Evolutionary conservation across 2,329 filamentous ascomycete species (phyloP).

Genomic region (Plectosphaerella cucumerina): DNA sequence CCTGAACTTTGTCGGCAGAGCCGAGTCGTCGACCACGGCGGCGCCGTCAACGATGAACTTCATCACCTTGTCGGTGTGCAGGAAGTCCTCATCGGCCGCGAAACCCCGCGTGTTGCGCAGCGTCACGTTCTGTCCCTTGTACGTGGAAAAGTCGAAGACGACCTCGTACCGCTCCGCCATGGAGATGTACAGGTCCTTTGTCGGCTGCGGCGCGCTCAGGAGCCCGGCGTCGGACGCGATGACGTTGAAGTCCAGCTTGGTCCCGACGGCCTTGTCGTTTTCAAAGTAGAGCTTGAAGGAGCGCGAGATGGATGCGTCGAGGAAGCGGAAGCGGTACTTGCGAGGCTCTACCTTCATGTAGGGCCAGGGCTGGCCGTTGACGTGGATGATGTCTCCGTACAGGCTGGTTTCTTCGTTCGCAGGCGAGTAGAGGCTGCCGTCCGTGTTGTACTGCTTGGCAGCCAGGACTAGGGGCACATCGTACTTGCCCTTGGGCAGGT

Average conservation of each 20-base stretch:
- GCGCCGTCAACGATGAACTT: slow-evolving; percentile 41
- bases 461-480: slow-evolving; percentile 47
- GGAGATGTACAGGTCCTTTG: slow-evolving; percentile 37
- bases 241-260: slow-evolving; percentile 42
- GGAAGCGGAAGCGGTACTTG: slow-evolving; percentile 54
- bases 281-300: slow-evolving; percentile 41
- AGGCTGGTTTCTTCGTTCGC: slow-evolving; percentile 34
- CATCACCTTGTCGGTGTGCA: slow-evolving; percentile 47
- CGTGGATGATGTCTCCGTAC: slow-evolving; percentile 51
- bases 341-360: slow-evolving; percentile 54
- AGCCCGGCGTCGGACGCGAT: slow-evolving; percentile 52
- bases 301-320: slow-evolving; percentile 44
- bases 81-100: slow-evolving; percentile 42
- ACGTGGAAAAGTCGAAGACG: slow-evolving; percentile 49
- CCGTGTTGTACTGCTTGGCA: slow-evolving; percentile 46
- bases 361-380: slow-evolving; percentile 58
- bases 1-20: slow-evolving; percentile 26
- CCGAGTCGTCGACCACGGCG: slow-evolving; percentile 29
- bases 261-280: slow-evolving; percentile 11
- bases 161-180: slow-evolving; percentile 57
- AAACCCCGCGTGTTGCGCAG: slow-evolving; percentile 30
- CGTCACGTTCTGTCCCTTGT: slow-evolving; percentile 42
- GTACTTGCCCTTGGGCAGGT: slow-evolving; percentile 43
- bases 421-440: slow-evolving; percentile 44
- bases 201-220: slow-evolving; percentile 37